phyloP scores from a whole-genome alignment of 1,284 basidiomycete genomes.

The Mrakiaceae sp. region DNA sequence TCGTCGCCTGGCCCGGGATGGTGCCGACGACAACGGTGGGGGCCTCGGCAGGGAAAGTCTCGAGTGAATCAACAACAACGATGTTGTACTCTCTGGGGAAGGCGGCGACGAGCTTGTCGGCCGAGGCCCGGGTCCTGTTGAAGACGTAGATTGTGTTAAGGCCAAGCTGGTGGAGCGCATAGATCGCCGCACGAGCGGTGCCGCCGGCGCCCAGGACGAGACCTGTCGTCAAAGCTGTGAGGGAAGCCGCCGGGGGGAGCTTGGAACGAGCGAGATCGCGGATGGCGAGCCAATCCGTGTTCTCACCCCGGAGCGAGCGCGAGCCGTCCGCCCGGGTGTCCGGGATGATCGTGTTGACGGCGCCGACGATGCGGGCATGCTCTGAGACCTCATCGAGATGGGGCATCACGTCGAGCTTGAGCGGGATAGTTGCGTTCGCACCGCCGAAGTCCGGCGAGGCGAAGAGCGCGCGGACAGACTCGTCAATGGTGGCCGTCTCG shows the following conservation, averaged over 20 bases:
- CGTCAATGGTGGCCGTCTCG: conserved; percentile 58
- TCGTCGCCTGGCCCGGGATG: conserved; percentile 63
- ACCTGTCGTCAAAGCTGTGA: conserved; percentile 35
- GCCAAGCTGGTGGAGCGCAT: conserved; percentile 63
- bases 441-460: conserved; percentile 71
- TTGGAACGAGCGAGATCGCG: conserved; percentile 40
- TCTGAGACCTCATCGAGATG: conserved; percentile 64
- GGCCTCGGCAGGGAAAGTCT: conserved; percentile 42
- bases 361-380: conserved; percentile 71
- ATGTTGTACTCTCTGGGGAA: conserved; percentile 55
- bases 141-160: conserved; percentile 63
- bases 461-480: conserved; percentile 54
- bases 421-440: conserved; percentile 89
- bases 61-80: conserved; percentile 50
- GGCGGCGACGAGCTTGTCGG: conserved; percentile 50
- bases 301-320: conserved; percentile 63
- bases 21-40: conserved; percentile 73
- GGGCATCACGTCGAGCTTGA: conserved; percentile 76
- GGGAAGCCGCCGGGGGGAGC: conserved; percentile 26
- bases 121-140: conserved; percentile 69
- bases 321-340: conserved; percentile 37
- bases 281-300: conserved; percentile 89
- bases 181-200: conserved; percentile 82
- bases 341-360: conserved; percentile 83
- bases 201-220: conserved; percentile 88